Percentiles rank a stretch among this genome's conserved stretches.
Conservation (phyloP, 768 basidiomycete species). For the Phylloporus sp. region DNA sequence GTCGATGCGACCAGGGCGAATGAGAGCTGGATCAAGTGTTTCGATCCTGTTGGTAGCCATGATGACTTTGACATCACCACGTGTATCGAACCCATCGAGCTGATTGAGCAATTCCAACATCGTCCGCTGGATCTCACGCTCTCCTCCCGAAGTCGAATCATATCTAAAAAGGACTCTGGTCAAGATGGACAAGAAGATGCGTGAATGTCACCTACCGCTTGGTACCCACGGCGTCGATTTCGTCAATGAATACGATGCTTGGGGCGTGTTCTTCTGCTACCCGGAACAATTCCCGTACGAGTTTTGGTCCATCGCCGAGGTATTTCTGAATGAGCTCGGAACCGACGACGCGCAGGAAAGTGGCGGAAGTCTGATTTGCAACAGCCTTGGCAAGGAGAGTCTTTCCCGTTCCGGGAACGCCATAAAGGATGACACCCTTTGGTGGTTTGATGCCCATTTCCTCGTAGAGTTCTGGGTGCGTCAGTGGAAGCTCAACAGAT, state of each 20-base stretch:
- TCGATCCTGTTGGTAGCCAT: slow-evolving; percentile 99
- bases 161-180: slow-evolving; percentile 50
- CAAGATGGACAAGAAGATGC: slow-evolving; percentile 1
- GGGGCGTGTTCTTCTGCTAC: slow-evolving; percentile 98
- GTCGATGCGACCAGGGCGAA: slow-evolving; percentile 97
- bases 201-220: slow-evolving; percentile 65
- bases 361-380: slow-evolving; percentile 96
- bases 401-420: slow-evolving; percentile 97
- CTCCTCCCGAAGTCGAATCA: slow-evolving; percentile 97
- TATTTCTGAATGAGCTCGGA: slow-evolving; percentile 99
- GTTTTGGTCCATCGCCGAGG: slow-evolving; percentile 96
- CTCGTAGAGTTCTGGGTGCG: slow-evolving; percentile 97
- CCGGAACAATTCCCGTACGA: slow-evolving; percentile 94
- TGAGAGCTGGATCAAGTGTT: slow-evolving; percentile 93
- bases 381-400: slow-evolving; percentile 97
- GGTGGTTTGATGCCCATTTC: slow-evolving; percentile 99
- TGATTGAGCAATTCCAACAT: slow-evolving; percentile 99
- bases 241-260: slow-evolving; percentile 98
- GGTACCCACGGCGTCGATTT: slow-evolving; percentile 97
- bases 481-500: slow-evolving; percentile 95
- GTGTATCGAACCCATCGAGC: slow-evolving; percentile 97
- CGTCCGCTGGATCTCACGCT: slow-evolving; percentile 98
- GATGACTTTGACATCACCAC: slow-evolving; percentile 99
- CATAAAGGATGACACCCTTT: slow-evolving; percentile 98
- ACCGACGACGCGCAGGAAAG: slow-evolving; percentile 95